Base-by-base conservation (phyloP, 495 filamentous ascomycete species). In the Penicillium crystallinum region DNA sequence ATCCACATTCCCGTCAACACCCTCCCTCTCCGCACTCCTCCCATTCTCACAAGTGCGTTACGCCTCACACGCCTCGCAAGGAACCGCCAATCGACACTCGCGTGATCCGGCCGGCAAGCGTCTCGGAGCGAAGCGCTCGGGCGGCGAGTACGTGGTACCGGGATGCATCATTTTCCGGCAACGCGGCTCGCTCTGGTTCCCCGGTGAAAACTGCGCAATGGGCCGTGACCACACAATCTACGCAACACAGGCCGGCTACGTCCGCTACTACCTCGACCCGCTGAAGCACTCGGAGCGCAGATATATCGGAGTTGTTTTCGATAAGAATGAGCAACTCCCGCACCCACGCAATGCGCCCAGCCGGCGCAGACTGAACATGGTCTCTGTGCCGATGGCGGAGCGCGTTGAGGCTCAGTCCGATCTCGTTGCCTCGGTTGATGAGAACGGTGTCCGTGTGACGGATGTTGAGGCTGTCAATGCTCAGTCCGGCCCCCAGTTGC, bases 151-250 rank as follows among this genome's bases (percentile, higher is more conserved):
- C 65, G 93, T 99, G 11, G 83, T 91, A 40, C 84, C 90, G 3
- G 95, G 95, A 23, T 96, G 93, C 77, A 97, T 99, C 68, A 91
- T 99, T 72, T 99, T 95, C 82, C 85, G 86, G 56, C 93, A 99
- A 71, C 86, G 93, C 51, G 93, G 93, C 54, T 92, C 95, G 22
- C 80, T 84, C 64, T 99, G 93, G 93, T 90, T 85, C 64, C 83
- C 93, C 2, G 93, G 93, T 57, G 92, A 97, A 65, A 96, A 97
- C 72, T 88, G 87, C 65, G 85, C 77, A 51, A 89, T 97, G 79
- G 93, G 93, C 12, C 83, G 92, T n/a, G 91, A 97, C 72, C 93
- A 96, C 77, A 97, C 92, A 27, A 96, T 99, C 74, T 96, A 87
- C 68, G 88, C 93, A 33, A 80, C 80, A 29, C 76, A 85, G 30